Base-by-base conservation (phyloP, 2,329 filamentous ascomycete genomes). In the Lasiodiplodia theobromae region DNA sequence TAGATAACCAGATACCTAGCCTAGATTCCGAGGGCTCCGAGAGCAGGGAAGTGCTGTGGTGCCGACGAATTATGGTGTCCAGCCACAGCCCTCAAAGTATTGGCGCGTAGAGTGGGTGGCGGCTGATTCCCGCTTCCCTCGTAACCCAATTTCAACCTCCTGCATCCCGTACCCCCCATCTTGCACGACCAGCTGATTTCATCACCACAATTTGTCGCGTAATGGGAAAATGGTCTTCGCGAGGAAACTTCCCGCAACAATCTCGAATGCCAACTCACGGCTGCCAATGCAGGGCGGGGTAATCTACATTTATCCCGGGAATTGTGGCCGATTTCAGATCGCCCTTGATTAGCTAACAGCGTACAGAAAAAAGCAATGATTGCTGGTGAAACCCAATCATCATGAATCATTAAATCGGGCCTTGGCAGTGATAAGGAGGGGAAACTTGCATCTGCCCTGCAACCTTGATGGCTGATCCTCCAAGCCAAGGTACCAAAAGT, bases 371-470 rank as follows among this genome's bases (percentile, higher is more conserved):
- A n/a, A 49, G 58, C 58, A 49, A 18, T 14, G 14, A n/a, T 44
- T 21, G 44, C 21, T 18, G 8, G 44, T 47, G 18, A n/a, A 21
- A 3, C 3, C n/a, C 18, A 11, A 10, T 18, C 10, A 47, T 3
- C 10, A 37, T 12, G 11, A 51, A n/a, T 62, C 57, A 14, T n/a
- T 11, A n/a, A 25, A 25, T 6, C 7, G 14, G 16, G 5, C 28
- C 28, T 64, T 38, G 60, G 58, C 47, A 21, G n/a, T 21, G 60
- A 64, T 64, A 64, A 64, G 60, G 37, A 37, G n/a, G 44, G 18
- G 23, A 47, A 16, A 18, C 57, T 4, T 23, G 12, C 38, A 28
- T 31, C n/a, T 18, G 10, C 6, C 31, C 16, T 21, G 21, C 23
- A 14, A n/a, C 16, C 52, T 58, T 14, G 10, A 58, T 40, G 37